Conservation (phyloP, 2,329 filamentous ascomycete species). For the Ceratocystis albifundus region DNA sequence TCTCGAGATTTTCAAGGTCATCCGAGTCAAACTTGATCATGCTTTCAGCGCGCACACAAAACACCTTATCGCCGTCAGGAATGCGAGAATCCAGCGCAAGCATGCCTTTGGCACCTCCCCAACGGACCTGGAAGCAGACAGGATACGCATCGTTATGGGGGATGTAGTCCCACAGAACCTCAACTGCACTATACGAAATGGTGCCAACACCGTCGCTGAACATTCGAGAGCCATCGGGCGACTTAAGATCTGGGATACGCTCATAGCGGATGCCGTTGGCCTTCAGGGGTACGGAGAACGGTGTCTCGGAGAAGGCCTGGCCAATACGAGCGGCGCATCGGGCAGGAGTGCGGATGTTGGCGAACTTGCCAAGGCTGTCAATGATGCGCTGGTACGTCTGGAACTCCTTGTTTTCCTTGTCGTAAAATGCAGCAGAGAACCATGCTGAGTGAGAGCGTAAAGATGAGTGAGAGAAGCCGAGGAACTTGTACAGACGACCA, state of each 20-base stretch:
- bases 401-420: slow-evolving; percentile 27
- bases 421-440: slow-evolving; percentile 43
- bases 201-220: slow-evolving; percentile 76
- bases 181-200: slow-evolving; percentile 49
- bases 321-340: slow-evolving; percentile 49
- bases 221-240: slow-evolving; percentile 38
- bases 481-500: slow-evolving; percentile 51
- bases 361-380: slow-evolving; percentile 40
- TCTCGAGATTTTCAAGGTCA: slow-evolving; percentile 48
- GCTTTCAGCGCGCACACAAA: slow-evolving; percentile 53
- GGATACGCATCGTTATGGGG: slow-evolving; percentile 40
- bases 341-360: slow-evolving; percentile 41
- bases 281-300: slow-evolving; percentile 45
- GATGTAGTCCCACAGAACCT: slow-evolving; percentile 47
- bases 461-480: slow-evolving; percentile 72
- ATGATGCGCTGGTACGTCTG: slow-evolving; percentile 38
- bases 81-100: slow-evolving; percentile 56
- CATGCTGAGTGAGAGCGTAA: slow-evolving; percentile 60
- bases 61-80: slow-evolving; percentile 41
- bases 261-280: slow-evolving; percentile 30
- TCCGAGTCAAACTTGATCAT: slow-evolving; percentile 67
- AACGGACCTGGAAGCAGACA: slow-evolving; percentile 64
- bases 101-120: slow-evolving; percentile 67
- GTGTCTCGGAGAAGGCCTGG: slow-evolving; percentile 64
- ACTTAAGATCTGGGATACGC: slow-evolving; percentile 43